Evolutionary conservation across 306 rosid species (phyloP), one percentile per base, ranked within the genome.

Genomic region (Cicer chorassanicum): DNA sequence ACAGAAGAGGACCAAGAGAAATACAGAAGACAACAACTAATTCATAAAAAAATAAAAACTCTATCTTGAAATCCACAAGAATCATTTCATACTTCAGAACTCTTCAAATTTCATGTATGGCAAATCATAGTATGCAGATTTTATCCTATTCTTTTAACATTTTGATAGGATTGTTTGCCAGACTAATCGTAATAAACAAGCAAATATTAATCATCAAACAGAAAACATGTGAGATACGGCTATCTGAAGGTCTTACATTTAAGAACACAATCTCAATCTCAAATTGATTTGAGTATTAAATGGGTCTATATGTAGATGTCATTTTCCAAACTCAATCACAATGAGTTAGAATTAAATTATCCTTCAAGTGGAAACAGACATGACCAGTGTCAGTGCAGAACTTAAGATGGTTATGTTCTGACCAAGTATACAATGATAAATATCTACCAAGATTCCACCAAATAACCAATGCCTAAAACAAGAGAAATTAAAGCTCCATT

Each of bases 181-280:
- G 9, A 82, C 73, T 77, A 71, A 16, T 38, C 11, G 45, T 57
- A 40, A 36, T 29, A 64, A 65, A 81, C 57, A 70, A 56, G 54
- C 6, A 44, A 24, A 16, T 38, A 24, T 24, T 50, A 34, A 36
- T 11, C 5, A 54, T 40, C 42, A 41, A 48, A 71, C 51, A 39
- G 34, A 72, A 49, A 72, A 57, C 9, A 72, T 36, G 54, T 43
- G 24, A 82, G 12, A 29, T 7, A 82, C 48, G 48, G 19, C 21
- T 10, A 82, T 49, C 16, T 41, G 54, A 51, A 76, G 75, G 8
- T 46, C 6, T 54, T 18, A 18, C 29, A 18, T 18, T 54, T 54
- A 16, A 54, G 61, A 21, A 34, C 12, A 53, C 6, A 9, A 1
- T 8, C 36, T 8, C 34, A 54, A 18, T 15, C 59, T 53, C 8